Conservation (phyloP, 2,329 filamentous ascomycete genomes). For the Pseudogymnoascus sp. region DNA sequence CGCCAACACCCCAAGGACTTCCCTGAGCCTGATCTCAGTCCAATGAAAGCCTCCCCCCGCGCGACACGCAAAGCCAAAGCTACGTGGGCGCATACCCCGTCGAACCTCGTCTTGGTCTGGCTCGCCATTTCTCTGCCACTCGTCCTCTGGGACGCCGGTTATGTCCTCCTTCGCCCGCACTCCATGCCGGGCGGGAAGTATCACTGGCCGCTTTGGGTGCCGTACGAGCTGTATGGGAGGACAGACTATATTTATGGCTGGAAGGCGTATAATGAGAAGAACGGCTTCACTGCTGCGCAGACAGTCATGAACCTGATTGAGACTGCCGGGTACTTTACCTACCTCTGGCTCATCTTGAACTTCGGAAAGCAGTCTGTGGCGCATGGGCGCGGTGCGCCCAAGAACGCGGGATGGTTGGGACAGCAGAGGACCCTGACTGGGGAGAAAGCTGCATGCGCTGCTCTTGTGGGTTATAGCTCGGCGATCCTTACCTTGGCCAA, state of each 20-base stretch:
- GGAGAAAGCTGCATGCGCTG: constrained; percentile 43
- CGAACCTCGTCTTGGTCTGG: constrained; percentile 52
- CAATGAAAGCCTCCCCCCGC: constrained; percentile 17
- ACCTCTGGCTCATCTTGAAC: constrained; percentile 45
- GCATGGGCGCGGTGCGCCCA: constrained; percentile 24
- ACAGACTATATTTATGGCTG: constrained; percentile 62
- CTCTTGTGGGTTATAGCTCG: constrained; percentile 50
- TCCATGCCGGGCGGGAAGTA: constrained; percentile 57
- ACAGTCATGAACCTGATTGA: constrained; percentile 52
- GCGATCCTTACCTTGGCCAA: constrained; percentile 60
- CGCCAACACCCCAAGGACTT: constrained; percentile 46
- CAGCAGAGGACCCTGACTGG: constrained; percentile 45
- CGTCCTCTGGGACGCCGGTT: constrained; percentile 59
- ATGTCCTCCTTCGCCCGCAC: constrained; percentile 57
- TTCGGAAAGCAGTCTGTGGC: constrained; percentile 31
- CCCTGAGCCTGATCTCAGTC: constrained; percentile 26
- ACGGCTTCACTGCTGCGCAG: constrained; percentile 60
- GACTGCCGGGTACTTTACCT: constrained; percentile 49
- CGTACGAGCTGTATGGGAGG: constrained; percentile 57
- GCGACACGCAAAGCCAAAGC: constrained; percentile 16
- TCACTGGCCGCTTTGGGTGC: constrained; percentile 55
- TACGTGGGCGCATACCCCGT: constrained; percentile 52
- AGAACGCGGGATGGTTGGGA: constrained; percentile 36
- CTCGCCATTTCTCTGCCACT: constrained; percentile 54
- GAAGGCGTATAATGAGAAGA: constrained; percentile 49